Evolutionary conservation across 495 filamentous ascomycete genomes (phyloP).

Genomic region (Thermothielavioides terrestris): DNA sequence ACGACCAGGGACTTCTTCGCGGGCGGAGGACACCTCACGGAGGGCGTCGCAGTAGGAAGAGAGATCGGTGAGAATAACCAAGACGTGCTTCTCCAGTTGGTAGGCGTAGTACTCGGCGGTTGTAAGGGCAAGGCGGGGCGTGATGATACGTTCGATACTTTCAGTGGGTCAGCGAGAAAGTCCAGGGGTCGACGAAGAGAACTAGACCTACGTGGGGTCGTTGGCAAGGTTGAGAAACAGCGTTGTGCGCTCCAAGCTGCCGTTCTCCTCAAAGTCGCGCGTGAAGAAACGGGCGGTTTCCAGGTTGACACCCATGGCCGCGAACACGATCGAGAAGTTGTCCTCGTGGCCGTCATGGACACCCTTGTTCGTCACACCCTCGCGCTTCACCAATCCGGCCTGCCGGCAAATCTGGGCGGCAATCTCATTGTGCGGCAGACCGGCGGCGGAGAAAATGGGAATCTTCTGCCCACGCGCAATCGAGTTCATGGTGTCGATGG

Average conservation of each 20-base stretch:
- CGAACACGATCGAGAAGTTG: constrained; percentile 99
- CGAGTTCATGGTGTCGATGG: constrained; percentile 99
- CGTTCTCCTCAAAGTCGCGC: constrained; percentile 98
- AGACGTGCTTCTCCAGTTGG: constrained; percentile 98
- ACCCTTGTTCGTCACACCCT: constrained; percentile 73
- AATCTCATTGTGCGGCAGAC: constrained; percentile 98
- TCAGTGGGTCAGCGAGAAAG: constrained; percentile 20
- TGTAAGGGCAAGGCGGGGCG: constrained; percentile 93
- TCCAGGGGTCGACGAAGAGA: not conserved
- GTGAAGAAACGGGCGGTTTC: constrained; percentile 99
- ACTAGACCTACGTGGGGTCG: constrained; percentile 77
- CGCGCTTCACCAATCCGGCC: constrained; percentile 78
- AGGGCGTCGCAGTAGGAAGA: constrained; percentile 98
- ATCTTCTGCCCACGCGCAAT: constrained; percentile 99
- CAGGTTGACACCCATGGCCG: constrained; percentile 99
- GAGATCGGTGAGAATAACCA: constrained; percentile 97
- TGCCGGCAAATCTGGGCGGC: constrained; percentile 96
- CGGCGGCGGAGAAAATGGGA: constrained; percentile 96
- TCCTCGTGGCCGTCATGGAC: constrained; percentile 96
- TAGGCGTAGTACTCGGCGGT: constrained; percentile 99
- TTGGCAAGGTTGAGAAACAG: constrained; percentile 98
- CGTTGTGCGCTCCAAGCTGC: constrained; percentile 91
- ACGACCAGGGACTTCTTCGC: constrained; percentile 99
- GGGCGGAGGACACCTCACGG: constrained; percentile 92
- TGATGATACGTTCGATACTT: constrained; percentile 99